These are phyloP conservation scores for Excoecaria agallocha DNA, from an alignment of 345 rosid genomes.

Conservation along the genomic window DNA sequence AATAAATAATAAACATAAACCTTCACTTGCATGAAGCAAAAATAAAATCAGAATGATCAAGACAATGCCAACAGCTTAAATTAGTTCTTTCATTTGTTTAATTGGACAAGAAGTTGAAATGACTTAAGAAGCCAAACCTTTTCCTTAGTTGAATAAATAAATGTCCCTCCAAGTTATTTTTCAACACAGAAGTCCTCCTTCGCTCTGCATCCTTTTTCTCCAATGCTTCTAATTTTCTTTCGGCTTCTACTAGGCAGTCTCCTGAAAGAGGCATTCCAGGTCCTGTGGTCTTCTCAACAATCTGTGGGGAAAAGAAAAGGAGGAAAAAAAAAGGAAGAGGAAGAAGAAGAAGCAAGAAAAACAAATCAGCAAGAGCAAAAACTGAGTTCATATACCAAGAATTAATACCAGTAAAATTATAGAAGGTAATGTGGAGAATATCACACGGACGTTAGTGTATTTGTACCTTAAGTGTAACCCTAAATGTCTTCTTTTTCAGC, in stretches of 20 bases:
- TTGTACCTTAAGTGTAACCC: slow-evolving; percentile 79
- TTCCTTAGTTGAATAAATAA: slow-evolving; percentile 94
- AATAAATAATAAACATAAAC: neutral
- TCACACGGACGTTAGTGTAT: slow-evolving; percentile 1
- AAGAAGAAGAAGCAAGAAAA: slow-evolving; percentile 2
- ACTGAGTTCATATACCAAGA: neutral
- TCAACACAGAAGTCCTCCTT: slow-evolving; percentile 86
- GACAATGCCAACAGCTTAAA: neutral
- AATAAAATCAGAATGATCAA: neutral
- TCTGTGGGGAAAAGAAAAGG: slow-evolving; percentile 37
- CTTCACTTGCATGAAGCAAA: neutral
- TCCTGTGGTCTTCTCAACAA: slow-evolving; percentile 74
- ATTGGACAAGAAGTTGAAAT: neutral
- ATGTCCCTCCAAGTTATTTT: slow-evolving; percentile 88
- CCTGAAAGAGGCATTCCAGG: slow-evolving; percentile 68
- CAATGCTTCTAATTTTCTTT: slow-evolving; percentile 65
- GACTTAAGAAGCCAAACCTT: slow-evolving; percentile 44
- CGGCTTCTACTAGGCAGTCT: slow-evolving; percentile 68
- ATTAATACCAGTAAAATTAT: neutral
- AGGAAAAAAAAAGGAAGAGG: neutral
- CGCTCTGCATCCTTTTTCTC: slow-evolving; percentile 88
- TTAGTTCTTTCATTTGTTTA: neutral
- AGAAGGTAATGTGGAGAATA: slow-evolving; percentile 5
- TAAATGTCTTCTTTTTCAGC: slow-evolving; percentile 77
- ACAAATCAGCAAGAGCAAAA: neutral